Base-by-base conservation (phyloP, 2,329 filamentous ascomycete species). In the Chaetomium olivaceum region DNA sequence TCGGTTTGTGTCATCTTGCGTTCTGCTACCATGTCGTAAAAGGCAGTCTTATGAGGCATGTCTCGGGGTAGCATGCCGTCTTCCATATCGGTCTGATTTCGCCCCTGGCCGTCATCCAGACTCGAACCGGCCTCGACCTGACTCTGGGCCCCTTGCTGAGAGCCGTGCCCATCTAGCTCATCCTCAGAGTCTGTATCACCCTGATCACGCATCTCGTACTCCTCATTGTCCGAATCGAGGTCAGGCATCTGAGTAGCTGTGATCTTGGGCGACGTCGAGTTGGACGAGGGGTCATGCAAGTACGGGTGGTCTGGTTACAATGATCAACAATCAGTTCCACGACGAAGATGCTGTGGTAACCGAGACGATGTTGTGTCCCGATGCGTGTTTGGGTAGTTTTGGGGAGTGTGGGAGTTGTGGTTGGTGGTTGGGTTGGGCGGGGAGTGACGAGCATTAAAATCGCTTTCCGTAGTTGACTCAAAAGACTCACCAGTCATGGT, bases 1-100 rank as follows among this genome's bases (percentile, higher is more conserved):
- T 99, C 95, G 29, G 91, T 89, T 77, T 97, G 93, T 74, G 90
- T 96, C 88, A 97, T 91, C 74, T 94, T 91, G 73, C 95, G 96
- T 78, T 99, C 95, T 61, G 92, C 91, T 61, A 94, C 90, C 74
- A 94, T 92, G 77, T 97, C 93, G 79, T 96, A 97, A 75, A 93
- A 96, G 23, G 93, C 91, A 9, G 93, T 97, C 75, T 89, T 89
- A 67, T 83, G 83, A 39, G 86, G 86, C 61, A 86, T 75, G 73
- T 89, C 87, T 67, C 87, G 81, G 25, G 81, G 80, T 11, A 89
- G 80, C 82, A 89, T 86, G 62, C 86, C 86, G 33, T 85, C 83
- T 62, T 82, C 76, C 43, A 81, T 74, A 16, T 76, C 76, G 1
- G 60, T 27, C 21, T 68, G 67, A 39, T 58, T 31, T 25, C 33